Evolutionary conservation across 768 basidiomycete species (phyloP).

Genomic region (Tylopilus balloui): DNA sequence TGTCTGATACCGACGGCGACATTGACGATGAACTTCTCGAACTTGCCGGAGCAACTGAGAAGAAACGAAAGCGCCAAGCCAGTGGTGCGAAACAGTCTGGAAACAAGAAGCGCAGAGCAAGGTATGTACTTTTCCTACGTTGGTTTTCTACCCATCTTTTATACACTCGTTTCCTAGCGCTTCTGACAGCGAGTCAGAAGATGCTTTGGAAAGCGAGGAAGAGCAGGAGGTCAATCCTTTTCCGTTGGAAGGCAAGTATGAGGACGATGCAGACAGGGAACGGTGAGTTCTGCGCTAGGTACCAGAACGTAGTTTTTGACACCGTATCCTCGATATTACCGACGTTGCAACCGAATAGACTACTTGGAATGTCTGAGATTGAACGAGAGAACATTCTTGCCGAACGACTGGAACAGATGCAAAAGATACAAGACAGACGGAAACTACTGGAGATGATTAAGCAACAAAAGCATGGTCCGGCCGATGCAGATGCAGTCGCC

Average conservation of each 20-base stretch:
- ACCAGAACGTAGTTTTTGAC: constrained; percentile 28
- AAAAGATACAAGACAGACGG: constrained; percentile 64
- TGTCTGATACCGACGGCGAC: constrained; percentile 51
- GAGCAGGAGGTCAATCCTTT: constrained; percentile 60
- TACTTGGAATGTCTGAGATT: constrained; percentile 78
- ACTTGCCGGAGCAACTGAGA: constrained; percentile 65
- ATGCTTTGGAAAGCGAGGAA: constrained; percentile 59
- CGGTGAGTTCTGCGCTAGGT: constrained; percentile 50
- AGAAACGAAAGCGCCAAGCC: constrained; percentile 62
- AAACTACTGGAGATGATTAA: constrained; percentile 72
- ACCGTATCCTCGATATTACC: constrained; percentile 6
- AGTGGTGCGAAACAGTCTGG: constrained; percentile 39
- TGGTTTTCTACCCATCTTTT: not conserved
- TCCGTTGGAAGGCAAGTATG: constrained; percentile 89
- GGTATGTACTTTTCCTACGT: constrained; percentile 44
- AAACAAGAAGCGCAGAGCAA: constrained; percentile 66
- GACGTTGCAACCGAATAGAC: constrained; percentile 39
- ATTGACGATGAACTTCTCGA: constrained; percentile 73
- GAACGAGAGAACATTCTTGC: constrained; percentile 86
- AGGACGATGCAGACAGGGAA: constrained; percentile 77
- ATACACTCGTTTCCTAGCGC: constrained; percentile 26
- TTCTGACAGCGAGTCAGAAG: constrained; percentile 45
- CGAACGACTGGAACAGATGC: constrained; percentile 74
- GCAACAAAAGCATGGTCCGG: constrained; percentile 49
- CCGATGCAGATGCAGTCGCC: constrained; percentile 55